Evolutionary conservation across 768 basidiomycete genomes (phyloP).

Genomic region (Rhodocollybia butyracea): DNA sequence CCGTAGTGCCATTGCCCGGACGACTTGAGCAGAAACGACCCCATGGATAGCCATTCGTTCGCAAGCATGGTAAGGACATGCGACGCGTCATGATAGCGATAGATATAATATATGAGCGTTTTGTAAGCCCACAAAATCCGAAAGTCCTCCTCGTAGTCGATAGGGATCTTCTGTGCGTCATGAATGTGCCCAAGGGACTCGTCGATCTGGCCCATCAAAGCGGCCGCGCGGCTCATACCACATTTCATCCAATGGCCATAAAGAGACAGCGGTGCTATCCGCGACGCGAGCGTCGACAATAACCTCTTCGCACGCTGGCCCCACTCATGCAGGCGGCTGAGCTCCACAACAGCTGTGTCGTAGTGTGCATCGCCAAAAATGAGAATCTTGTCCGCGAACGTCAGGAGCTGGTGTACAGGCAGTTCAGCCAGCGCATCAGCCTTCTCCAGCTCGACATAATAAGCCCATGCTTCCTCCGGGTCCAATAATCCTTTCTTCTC

Average conservation of each 20-base stretch:
- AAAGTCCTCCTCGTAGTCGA: constrained; percentile 18
- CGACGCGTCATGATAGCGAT: constrained; percentile 26
- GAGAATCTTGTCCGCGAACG: constrained; percentile 21
- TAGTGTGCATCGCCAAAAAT: constrained; percentile 22
- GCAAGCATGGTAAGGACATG: constrained; percentile 37
- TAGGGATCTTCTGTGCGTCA: constrained; percentile 18
- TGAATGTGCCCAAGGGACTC: constrained; percentile 28
- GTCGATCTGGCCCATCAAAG: constrained; percentile 34
- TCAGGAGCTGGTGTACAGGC: constrained; percentile 12
- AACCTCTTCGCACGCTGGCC: constrained; percentile 32
- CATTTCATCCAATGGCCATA: constrained; percentile 21
- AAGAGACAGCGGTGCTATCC: constrained; percentile 16
- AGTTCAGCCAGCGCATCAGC: constrained; percentile 9
- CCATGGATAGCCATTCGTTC: constrained; percentile 29
- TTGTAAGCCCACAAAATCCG: constrained; percentile 30
- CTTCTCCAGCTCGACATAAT: constrained; percentile 25
- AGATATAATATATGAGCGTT: constrained; percentile 32
- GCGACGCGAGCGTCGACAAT: constrained; percentile 24
- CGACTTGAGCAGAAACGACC: constrained; percentile 16
- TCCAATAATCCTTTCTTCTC: constrained; percentile 23
- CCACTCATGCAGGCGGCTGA: constrained; percentile 27
- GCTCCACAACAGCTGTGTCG: constrained; percentile 11
- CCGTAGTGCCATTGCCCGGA: constrained; percentile 12
- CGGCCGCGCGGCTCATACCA: constrained; percentile 27
- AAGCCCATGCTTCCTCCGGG: constrained; percentile 37